Evolutionary conservation across 208 protist genomes (phyloP).

Genomic region (Leishmania tropica): DNA sequence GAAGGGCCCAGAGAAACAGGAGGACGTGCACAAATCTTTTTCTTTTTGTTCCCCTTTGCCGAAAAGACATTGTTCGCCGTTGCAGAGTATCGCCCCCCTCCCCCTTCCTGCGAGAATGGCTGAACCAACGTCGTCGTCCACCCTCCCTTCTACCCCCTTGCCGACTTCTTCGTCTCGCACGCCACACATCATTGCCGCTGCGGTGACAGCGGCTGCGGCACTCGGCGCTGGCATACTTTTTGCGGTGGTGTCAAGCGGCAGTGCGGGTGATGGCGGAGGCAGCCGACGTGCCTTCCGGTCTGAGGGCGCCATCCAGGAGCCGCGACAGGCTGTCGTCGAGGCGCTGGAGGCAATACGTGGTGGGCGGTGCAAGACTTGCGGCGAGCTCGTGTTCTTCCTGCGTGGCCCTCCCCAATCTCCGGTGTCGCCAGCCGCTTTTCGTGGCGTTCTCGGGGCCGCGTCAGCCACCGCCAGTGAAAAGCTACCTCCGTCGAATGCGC

Average conservation of each 20-base stretch:
- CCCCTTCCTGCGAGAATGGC: background rate
- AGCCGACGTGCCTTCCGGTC: constrained; percentile 25
- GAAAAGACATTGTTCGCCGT: background rate
- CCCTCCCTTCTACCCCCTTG: background rate
- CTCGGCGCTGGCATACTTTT: constrained; percentile 20
- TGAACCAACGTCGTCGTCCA: background rate
- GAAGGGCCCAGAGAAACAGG: background rate
- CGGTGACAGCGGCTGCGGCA: constrained; percentile 27
- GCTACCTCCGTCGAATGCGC: constrained; percentile 39
- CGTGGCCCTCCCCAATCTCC: constrained; percentile 37
- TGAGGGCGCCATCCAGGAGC: constrained; percentile 27
- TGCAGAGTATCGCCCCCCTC: background rate
- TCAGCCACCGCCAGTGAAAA: constrained; percentile 15
- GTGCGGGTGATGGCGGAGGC: constrained; percentile 13
- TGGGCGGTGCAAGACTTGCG: constrained; percentile 40
- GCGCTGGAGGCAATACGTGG: constrained; percentile 43
- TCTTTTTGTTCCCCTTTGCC: background rate
- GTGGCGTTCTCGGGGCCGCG: constrained; percentile 8
- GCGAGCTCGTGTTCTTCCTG: constrained; percentile 58
- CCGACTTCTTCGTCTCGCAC: background rate
- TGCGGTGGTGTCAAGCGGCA: constrained; percentile 1
- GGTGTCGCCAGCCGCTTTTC: constrained; percentile 10
- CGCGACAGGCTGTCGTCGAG: constrained; percentile 41
- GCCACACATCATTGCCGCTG: constrained; percentile 22
- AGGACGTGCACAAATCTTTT: background rate